phyloP scores from a whole-genome alignment of 768 basidiomycete genomes.

The Agrocybe praecox region DNA sequence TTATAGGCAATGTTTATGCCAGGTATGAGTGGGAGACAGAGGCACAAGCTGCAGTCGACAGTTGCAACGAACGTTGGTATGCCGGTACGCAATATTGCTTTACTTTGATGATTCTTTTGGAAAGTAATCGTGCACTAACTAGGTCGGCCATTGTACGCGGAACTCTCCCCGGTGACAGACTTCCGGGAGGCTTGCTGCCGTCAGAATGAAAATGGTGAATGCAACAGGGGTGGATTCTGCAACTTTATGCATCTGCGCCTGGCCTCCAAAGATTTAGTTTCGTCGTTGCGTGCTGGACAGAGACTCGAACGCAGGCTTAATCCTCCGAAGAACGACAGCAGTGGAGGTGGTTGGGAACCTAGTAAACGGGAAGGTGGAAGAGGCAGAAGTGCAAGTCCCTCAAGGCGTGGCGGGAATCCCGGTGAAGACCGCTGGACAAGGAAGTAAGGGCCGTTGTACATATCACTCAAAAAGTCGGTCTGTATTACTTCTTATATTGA shows the following conservation, averaged over 20 bases:
- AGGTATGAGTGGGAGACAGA: conserved; percentile 99
- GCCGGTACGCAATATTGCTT: conserved; percentile 63
- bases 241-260: conserved; percentile 98
- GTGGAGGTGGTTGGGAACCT: conserved; percentile 87
- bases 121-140: conserved; percentile 7
- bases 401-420: conserved; percentile 56
- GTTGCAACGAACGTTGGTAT: conserved; percentile 96
- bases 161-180: conserved; percentile 97
- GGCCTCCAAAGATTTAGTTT: conserved; percentile 83
- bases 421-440: conserved; percentile 83
- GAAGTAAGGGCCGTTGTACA: conserved; percentile 29
- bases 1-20: conserved; percentile 97
- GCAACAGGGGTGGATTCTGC: conserved; percentile 97
- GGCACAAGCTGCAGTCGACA: conserved; percentile 91
- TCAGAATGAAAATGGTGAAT: conserved; percentile 98
- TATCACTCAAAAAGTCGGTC: background rate
- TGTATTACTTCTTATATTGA: background rate
- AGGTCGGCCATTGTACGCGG: conserved; percentile 96
- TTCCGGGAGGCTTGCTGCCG: conserved; percentile 99
- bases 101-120: background rate
- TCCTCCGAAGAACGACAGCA: conserved; percentile 61
- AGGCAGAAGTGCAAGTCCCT: conserved; percentile 76
- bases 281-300: conserved; percentile 79
- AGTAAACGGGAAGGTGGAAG: conserved; percentile 63
- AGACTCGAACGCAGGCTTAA: conserved; percentile 79